Conservation (phyloP, 805 yeast genomes). For the Schwanniomyces sp. region DNA sequence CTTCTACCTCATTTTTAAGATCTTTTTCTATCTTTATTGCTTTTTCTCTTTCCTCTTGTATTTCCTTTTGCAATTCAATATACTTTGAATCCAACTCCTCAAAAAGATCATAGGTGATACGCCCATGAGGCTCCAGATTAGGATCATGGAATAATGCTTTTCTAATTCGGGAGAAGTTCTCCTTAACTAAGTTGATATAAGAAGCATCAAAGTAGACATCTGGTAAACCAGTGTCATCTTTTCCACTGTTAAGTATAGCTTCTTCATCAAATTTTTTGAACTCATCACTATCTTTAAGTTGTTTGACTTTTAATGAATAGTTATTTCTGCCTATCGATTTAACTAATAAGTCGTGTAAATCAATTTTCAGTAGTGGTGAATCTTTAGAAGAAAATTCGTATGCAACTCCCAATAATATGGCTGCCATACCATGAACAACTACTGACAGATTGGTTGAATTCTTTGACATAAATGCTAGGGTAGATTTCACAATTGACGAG, state of each 20-base stretch:
- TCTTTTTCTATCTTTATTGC: slow-evolving; percentile 16
- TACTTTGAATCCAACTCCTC: slow-evolving; percentile 45
- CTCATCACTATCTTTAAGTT: slow-evolving; percentile 59
- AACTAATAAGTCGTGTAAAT: slow-evolving; percentile 59
- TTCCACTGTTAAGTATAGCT: slow-evolving; percentile 47
- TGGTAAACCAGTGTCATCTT: slow-evolving; percentile 87
- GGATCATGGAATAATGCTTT: slow-evolving; percentile 78
- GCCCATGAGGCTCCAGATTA: slow-evolving; percentile 62
- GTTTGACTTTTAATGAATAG: slow-evolving; percentile 68
- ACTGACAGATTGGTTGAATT: slow-evolving; percentile 49
- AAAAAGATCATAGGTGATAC: slow-evolving; percentile 61
- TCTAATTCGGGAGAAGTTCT: slow-evolving; percentile 64
- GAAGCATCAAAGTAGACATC: slow-evolving; percentile 67
- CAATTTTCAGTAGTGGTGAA: slow-evolving; percentile 65
- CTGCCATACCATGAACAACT: slow-evolving; percentile 70
- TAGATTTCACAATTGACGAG: slow-evolving; percentile 60
- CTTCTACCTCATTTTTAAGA: slow-evolving; percentile 17
- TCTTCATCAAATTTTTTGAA: slow-evolving; percentile 60
- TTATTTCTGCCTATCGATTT: slow-evolving; percentile 80
- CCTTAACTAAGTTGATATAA: slow-evolving; percentile 67
- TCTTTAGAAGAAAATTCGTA: slow-evolving; percentile 70
- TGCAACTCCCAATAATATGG: slow-evolving; percentile 68
- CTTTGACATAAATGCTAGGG: slow-evolving; percentile 60
- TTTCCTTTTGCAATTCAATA: slow-evolving; percentile 21
- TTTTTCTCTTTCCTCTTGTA: slow-evolving; percentile 18